These are phyloP conservation scores for Melampsora larici-populina DNA, from an alignment of 1,284 basidiomycete species.

Conservation along the genomic window DNA sequence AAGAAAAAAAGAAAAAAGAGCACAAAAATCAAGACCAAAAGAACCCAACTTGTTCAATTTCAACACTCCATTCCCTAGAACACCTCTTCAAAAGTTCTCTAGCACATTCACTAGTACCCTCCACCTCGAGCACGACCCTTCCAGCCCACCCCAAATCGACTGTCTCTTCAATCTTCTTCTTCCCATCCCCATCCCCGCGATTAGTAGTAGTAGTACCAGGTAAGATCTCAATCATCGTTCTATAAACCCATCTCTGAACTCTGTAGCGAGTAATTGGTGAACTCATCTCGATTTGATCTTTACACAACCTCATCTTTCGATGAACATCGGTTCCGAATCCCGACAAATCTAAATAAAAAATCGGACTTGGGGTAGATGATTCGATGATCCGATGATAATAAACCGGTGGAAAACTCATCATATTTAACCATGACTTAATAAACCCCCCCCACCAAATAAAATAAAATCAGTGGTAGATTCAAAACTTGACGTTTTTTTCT, in stretches of 20 bases:
- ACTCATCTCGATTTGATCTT: constrained; percentile 53
- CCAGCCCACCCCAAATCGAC: constrained; percentile 46
- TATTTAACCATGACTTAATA: constrained; percentile 53
- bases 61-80: background rate
- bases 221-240: constrained; percentile 49
- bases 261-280: constrained; percentile 54
- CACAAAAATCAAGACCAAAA: background rate
- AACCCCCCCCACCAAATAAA: too few species aligned
- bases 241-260: constrained; percentile 55
- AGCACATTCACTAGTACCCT: constrained; percentile 50
- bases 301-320: constrained; percentile 52
- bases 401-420: constrained; percentile 52
- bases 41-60: background rate
- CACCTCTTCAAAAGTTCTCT: constrained; percentile 45
- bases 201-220: background rate
- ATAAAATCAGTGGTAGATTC: background rate
- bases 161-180: background rate
- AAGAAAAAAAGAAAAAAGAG: background rate
- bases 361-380: constrained; percentile 45
- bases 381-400: constrained; percentile 55
- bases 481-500: background rate
- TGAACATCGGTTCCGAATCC: constrained; percentile 49
- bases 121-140: constrained; percentile 47
- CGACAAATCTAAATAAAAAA: constrained; percentile 38
- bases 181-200: too few species aligned